Evolutionary conservation across 805 yeast species (phyloP).

Genomic region (Metschnikowia matae): DNA sequence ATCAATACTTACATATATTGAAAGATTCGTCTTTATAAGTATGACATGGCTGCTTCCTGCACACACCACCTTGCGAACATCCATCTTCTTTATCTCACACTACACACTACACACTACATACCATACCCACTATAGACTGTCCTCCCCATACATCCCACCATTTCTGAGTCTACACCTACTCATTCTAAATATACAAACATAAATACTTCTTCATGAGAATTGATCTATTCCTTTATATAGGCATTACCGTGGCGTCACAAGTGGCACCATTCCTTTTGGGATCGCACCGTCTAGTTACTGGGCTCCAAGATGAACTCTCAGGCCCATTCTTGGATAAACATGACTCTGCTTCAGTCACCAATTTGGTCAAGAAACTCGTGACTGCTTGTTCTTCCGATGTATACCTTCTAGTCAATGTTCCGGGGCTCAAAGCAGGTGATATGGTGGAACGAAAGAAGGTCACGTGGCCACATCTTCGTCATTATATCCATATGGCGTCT

Average conservation of each 20-base stretch:
- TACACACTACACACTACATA: no score
- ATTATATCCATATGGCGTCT: slow-evolving; percentile 53
- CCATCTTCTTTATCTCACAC: no score
- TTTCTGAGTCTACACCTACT: no score
- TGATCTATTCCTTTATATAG: neutral
- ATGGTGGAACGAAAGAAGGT: slow-evolving; percentile 28
- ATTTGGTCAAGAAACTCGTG: slow-evolving; percentile 32
- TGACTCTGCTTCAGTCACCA: slow-evolving; percentile 24
- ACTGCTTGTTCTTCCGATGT: slow-evolving; percentile 39
- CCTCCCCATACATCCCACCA: no score
- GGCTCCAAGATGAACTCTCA: slow-evolving; percentile 22
- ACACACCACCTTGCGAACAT: no score
- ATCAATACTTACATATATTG: no score
- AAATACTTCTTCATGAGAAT: neutral
- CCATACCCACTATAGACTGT: no score
- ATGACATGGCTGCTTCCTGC: no score
- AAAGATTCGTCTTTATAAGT: no score
- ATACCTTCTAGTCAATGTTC: slow-evolving; percentile 36
- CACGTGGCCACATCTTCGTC: slow-evolving; percentile 46
- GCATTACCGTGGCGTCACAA: slow-evolving; percentile 9
- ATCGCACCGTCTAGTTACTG: slow-evolving; percentile 36
- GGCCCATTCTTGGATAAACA: slow-evolving; percentile 21
- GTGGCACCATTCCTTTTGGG: slow-evolving; percentile 36
- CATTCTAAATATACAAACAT: no score
- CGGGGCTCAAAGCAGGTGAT: slow-evolving; percentile 33